Percentiles rank a stretch among this genome's conserved stretches.
phyloP scores from a whole-genome alignment of 2,329 filamentous ascomycete genomes.

The Podosphaera xanthii region DNA sequence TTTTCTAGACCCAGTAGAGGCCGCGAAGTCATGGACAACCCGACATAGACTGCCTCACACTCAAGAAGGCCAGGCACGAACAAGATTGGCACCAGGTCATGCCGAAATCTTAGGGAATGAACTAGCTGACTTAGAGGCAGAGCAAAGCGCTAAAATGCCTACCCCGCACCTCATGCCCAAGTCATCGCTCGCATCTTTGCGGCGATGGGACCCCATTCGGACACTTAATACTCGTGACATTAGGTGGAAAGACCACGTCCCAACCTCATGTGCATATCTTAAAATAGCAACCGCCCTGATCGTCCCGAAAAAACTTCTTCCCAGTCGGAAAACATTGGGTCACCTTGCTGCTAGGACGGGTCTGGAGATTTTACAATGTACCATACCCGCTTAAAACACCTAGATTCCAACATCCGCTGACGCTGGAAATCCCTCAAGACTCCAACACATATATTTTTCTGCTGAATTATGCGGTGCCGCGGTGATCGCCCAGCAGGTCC shows the following conservation, averaged over 20 bases:
- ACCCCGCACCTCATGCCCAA: no score
- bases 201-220: no score
- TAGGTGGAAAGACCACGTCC: no score
- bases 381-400: neutral
- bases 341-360: neutral
- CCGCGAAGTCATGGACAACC: neutral
- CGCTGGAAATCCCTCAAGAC: neutral
- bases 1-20: neutral
- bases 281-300: no score
- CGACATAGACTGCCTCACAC: neutral
- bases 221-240: no score
- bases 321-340: neutral
- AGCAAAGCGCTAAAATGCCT: no score
- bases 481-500: no score
- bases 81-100: neutral
- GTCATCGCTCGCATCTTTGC: no score
- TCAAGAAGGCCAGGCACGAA: neutral
- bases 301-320: no score
- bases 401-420: neutral
- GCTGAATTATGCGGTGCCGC: no score
- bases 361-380: neutral
- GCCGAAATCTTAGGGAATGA: neutral
- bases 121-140: neutral
- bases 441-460: neutral
- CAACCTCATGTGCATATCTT: no score